Evolutionary conservation across 257 asterid species (phyloP).

Genomic region (Nicotiana noctiflora): DNA sequence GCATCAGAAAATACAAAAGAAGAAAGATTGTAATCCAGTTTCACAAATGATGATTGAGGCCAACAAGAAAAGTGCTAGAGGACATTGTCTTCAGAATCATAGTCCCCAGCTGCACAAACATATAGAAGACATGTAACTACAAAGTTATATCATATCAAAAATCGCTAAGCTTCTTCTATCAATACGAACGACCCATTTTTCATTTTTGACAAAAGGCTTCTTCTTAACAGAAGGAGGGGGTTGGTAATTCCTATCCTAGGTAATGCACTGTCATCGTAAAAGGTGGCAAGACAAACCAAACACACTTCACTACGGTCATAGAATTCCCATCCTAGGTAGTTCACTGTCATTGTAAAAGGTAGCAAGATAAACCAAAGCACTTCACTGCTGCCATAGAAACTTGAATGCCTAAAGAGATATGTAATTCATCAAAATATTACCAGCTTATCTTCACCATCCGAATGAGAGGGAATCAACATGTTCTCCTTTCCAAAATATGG

Average conservation of each 20-base stretch:
- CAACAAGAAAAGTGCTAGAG: neutral
- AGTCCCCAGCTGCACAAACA: neutral
- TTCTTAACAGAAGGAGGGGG: neutral
- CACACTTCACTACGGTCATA: neutral
- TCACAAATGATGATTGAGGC: neutral
- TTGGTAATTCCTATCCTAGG: neutral
- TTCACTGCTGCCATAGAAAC: neutral
- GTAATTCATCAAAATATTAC: slow-evolving; percentile 24
- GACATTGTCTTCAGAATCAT: neutral
- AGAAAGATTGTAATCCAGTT: neutral
- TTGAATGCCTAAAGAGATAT: neutral
- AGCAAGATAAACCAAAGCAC: neutral
- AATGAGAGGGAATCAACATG: slow-evolving; percentile 32
- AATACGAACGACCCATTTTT: neutral
- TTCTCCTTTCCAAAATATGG: slow-evolving; percentile 31
- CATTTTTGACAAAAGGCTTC: neutral
- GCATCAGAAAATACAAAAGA: neutral
- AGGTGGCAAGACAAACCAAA: neutral
- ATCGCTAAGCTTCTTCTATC: neutral
- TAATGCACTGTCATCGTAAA: neutral
- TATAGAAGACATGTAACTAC: neutral
- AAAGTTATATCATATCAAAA: neutral
- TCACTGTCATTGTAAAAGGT: no score
- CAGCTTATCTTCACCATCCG: slow-evolving; percentile 36
- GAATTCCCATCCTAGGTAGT: neutral